Base-by-base conservation (phyloP, 352 stramenopile genomes). In the Elongisporangium anandrum region DNA sequence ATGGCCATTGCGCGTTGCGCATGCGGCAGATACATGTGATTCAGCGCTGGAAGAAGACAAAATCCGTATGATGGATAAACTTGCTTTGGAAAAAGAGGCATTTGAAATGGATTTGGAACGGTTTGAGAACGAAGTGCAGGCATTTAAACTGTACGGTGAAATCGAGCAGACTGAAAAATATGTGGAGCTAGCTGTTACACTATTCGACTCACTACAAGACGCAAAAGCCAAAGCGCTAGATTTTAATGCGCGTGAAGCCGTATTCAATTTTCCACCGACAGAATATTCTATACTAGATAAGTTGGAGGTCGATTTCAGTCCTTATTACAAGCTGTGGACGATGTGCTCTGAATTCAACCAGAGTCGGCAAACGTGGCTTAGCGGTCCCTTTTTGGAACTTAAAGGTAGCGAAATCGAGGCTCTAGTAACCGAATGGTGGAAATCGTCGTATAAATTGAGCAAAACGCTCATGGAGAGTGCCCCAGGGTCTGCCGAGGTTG, bases 271-370 rank as follows among this genome's bases (percentile, higher is more conserved):
- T 39, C 86, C 86, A 8, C 87, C 88, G 15, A 98, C 92, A 0
- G 92, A 98, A 39, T 98, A 98, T 63, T 79, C 83, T 24, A 75
- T 96, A 19, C 61, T 98, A 17, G 62, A 63, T 26, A 90, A 94
- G 53, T 72, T 97, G 16, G 88, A 97, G 63, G 68, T 63, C 1
- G 84, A 97, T 52, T 96, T 98, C 41, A 65, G 79, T 13, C 92
- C 90, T 21, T 97, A 97, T 70, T 97, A 96, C 63, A 95, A 96
- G 60, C 81, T 98, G 4, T 98, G 94, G 93, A 98, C 91, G 9
- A 97, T 98, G 90, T 95, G 94, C 61, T 94, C 81, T 39, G 93
- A 98, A 64, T 98, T 98, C 66, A 85, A 97, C 56, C 81, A 90
- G 54, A 97, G 76, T 56, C 88, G 85, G 15, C 89, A 97, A 59